Conservation (phyloP, 1,284 basidiomycete genomes). For the Ceratobasidium papillatum region DNA sequence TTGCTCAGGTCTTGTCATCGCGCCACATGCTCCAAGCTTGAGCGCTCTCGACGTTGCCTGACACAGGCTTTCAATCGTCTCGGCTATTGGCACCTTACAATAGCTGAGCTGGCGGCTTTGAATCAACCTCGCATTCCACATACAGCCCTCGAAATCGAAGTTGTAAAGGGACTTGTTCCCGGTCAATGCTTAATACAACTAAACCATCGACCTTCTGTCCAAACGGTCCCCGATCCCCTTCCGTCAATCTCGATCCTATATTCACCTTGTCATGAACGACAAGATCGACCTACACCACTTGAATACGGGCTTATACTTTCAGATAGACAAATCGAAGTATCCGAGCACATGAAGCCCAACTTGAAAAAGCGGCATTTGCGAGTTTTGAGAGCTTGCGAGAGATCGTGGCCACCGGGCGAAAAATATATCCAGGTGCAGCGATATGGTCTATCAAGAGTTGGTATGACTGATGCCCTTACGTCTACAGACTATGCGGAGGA, state of each 20-base stretch:
- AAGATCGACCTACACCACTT: not conserved
- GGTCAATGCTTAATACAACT: not conserved
- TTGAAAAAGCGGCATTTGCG: slow-evolving; percentile 8
- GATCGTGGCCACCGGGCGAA: slow-evolving; percentile 3
- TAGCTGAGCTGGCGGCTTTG: not conserved
- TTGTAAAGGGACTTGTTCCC: not conserved
- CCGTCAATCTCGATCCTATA: not conserved
- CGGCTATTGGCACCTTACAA: not conserved
- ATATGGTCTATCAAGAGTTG: not conserved
- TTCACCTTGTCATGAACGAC: not conserved
- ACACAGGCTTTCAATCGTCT: not conserved
- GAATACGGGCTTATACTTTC: not conserved
- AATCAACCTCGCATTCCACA: not conserved
- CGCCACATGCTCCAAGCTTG: not conserved
- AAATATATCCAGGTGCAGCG: slow-evolving; percentile 14
- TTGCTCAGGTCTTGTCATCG: not conserved
- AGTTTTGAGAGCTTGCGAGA: slow-evolving; percentile 10
- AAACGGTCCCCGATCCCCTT: not conserved
- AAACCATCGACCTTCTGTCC: not conserved
- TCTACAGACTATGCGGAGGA: not conserved
- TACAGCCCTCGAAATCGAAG: not conserved
- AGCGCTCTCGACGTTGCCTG: not conserved
- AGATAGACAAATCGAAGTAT: not conserved
- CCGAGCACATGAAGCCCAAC: not conserved
- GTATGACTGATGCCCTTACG: not conserved